A percentile compares a stretch with the other conserved stretches of the same genome.
Evolutionary conservation across 805 yeast genomes (phyloP).

Genomic region (Pichia nakasei): DNA sequence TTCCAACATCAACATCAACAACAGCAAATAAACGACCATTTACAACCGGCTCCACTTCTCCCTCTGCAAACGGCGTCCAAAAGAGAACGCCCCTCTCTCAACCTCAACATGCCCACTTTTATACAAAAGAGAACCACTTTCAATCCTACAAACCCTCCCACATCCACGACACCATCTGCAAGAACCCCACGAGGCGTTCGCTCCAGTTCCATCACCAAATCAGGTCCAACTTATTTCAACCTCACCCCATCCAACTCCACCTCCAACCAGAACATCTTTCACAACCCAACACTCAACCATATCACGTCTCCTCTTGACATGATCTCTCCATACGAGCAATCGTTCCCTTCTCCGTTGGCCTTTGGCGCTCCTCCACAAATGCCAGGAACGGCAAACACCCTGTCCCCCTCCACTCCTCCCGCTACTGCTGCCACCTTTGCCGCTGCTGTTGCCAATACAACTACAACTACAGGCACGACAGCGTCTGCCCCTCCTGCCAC

Average conservation of each 20-base stretch:
- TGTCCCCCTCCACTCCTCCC: no score
- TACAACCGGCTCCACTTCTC: background rate
- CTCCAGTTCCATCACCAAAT: background rate
- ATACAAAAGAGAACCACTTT: background rate
- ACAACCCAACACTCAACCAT: background rate
- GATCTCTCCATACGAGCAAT: constrained; percentile 11
- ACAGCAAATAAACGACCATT: no score
- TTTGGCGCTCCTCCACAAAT: background rate
- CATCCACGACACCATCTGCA: background rate
- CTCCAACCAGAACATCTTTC: background rate
- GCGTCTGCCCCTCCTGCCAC: background rate
- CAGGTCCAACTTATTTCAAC: constrained; percentile 1
- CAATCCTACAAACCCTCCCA: background rate
- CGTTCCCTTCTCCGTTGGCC: constrained; percentile 6
- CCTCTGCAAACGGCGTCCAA: constrained; percentile 2
- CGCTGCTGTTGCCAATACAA: background rate
- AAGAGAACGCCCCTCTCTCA: constrained; percentile 1
- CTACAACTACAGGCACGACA: background rate
- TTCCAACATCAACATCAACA: background rate
- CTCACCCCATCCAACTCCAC: background rate
- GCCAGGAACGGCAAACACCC: no score
- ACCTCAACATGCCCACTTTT: constrained; percentile 2
- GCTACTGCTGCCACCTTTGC: no score
- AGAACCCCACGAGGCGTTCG: constrained; percentile 2
- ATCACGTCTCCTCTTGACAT: constrained; percentile 1